A percentile compares a stretch with the other conserved stretches of the same genome.
phyloP scores from a whole-genome alignment of 352 stramenopile genomes.

The Phytophthora parvispora region DNA sequence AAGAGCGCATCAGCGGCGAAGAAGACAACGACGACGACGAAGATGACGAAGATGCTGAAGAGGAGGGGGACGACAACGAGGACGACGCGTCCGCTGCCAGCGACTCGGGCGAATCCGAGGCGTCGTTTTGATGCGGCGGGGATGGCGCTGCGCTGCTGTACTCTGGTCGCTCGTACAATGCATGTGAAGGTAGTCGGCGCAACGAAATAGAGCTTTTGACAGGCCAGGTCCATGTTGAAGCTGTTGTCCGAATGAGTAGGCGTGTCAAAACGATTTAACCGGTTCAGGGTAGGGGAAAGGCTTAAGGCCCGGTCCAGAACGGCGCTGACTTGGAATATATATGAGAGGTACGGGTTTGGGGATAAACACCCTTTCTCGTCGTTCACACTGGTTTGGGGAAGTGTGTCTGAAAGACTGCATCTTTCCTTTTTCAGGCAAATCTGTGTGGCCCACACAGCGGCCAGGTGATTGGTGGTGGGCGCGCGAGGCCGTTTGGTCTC shows the following conservation, averaged over 20 bases:
- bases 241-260: background rate
- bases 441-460: background rate
- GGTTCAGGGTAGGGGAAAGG: background rate
- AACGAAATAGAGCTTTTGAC: conserved; percentile 3
- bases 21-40: conserved; percentile 35
- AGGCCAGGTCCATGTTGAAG: background rate
- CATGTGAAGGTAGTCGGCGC: conserved; percentile 9
- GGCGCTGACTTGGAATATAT: background rate
- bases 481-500: conserved; percentile 34
- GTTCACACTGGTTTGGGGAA: background rate
- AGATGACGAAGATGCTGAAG: conserved; percentile 24
- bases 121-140: conserved; percentile 36
- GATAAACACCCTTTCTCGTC: background rate
- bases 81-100: conserved; percentile 16
- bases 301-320: background rate
- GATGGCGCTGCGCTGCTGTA: background rate
- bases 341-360: background rate
- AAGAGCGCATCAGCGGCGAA: conserved; percentile 49
- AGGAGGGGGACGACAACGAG: conserved; percentile 1
- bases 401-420: background rate
- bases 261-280: background rate
- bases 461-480: conserved; percentile 74
- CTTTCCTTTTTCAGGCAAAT: background rate
- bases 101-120: conserved; percentile 51
- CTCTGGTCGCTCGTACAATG: background rate